These are phyloP conservation scores for Rhizophlyctis rosea DNA, from an alignment of 192 early-diverging fungal species.

Conservation along the genomic window DNA sequence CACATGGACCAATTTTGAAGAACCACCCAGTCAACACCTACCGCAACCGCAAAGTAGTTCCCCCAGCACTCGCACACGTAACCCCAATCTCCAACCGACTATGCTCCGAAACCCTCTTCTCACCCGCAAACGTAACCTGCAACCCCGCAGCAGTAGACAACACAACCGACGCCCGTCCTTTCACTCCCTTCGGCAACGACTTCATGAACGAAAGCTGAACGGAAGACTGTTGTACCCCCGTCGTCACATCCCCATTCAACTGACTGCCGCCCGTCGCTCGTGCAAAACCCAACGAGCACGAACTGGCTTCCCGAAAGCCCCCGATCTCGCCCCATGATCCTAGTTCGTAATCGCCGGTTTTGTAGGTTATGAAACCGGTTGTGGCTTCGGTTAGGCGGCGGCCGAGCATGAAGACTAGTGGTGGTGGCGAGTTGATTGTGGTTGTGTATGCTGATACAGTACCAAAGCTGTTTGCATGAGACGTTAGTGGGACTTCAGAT, in stretches of 20 bases:
- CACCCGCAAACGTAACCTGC: conserved; percentile 29
- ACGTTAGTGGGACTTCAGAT: neutral
- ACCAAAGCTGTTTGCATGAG: conserved; percentile 51
- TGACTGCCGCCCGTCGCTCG: conserved; percentile 22
- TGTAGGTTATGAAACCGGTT: conserved; percentile 74
- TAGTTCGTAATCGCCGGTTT: conserved; percentile 71
- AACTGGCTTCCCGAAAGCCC: conserved; percentile 10
- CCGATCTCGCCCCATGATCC: conserved; percentile 60
- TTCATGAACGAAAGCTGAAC: conserved; percentile 32
- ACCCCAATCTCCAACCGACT: conserved; percentile 46
- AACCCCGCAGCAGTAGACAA: conserved; percentile 38
- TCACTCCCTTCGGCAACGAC: conserved; percentile 30
- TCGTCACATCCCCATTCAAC: conserved; percentile 36
- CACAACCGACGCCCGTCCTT: conserved; percentile 29
- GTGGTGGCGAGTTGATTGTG: conserved; percentile 64
- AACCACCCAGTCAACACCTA: conserved; percentile 18
- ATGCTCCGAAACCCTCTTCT: conserved; percentile 40
- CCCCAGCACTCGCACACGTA: conserved; percentile 34
- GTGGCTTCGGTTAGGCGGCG: conserved; percentile 56
- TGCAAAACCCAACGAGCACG: conserved; percentile 40
- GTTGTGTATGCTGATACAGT: conserved; percentile 56
- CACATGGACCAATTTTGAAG: too few relatives aligned
- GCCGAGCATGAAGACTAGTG: conserved; percentile 58
- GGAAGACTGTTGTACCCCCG: conserved; percentile 33
- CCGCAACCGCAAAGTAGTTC: conserved; percentile 41